Evolutionary conservation across 441 rosid species (phyloP), one percentile per base, ranked within the genome.

Genomic region (Sinapis alba): DNA sequence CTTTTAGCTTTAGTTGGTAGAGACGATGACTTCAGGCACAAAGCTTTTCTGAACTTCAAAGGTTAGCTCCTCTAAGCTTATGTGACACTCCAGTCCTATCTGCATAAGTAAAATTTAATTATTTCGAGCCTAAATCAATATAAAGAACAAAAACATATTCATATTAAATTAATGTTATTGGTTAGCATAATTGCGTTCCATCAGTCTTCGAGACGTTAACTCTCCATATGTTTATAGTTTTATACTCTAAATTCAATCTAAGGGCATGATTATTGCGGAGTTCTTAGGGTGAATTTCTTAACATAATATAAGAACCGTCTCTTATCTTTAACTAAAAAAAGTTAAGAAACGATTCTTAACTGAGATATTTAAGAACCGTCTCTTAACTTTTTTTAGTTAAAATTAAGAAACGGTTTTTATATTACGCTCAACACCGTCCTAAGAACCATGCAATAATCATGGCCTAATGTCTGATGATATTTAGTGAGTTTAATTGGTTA

Each of bases 41-140:
- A 89, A 89, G 83, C 87, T 91, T 73, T 83, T 87, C 70, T 94
- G 98, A 78, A 94, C 87, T 84, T 88, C 94, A 38, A 91, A 80
- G 19, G 90, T 91, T 26, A 94, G 73, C 77, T 94, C 98, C 84
- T 94, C 98, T 84, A 91, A 83, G 72, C 97, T 92, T 74, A 94
- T 78, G 78, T 82, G 86, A 68, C 97, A 94, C 75, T 92, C 97
- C 78, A 92, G 56, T 64, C 97, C 96, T 77, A 91, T 91, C 98
- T 94, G 91, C 80, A 82, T 19, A 41, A 26, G 23, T 65, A 13
- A 41, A n/a, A 38, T 74, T 73, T 13, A 16, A 26, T 36, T 59
- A 15, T 27, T 26, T 20, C 15, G 8, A 59, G 41, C 64, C 43
- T 18, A 9, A 10, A 30, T n/a, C 8, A 28, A 67, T 9, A 19